These are phyloP conservation scores for Diaporthe australafricana DNA, from an alignment of 2,329 filamentous ascomycete genomes.

Conservation along the genomic window DNA sequence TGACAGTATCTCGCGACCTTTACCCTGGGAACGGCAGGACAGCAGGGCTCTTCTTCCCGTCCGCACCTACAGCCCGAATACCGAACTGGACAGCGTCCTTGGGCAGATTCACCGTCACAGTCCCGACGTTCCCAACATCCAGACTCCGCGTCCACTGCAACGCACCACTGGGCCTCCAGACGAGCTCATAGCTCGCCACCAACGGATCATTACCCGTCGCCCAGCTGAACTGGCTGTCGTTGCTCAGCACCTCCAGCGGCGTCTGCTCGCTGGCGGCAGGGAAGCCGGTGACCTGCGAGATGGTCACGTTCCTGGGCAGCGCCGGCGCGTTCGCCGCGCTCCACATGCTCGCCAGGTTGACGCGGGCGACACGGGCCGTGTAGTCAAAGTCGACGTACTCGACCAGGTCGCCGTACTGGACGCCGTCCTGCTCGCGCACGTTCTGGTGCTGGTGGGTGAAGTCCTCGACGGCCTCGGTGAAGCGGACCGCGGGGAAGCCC, in stretches of 20 bases:
- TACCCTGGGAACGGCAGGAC: slow-evolving; percentile 37
- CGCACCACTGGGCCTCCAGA: slow-evolving; percentile 64
- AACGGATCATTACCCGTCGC: slow-evolving; percentile 46
- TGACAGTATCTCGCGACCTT: background rate
- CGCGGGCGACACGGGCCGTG: slow-evolving; percentile 63
- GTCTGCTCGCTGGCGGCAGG: slow-evolving; percentile 48
- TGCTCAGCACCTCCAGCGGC: slow-evolving; percentile 52
- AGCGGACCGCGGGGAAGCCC: slow-evolving; percentile 66
- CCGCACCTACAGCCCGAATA: slow-evolving; percentile 60
- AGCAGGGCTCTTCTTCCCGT: slow-evolving; percentile 58
- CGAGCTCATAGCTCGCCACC: slow-evolving; percentile 63
- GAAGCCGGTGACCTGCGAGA: slow-evolving; percentile 30
- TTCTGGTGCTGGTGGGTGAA: slow-evolving; percentile 70
- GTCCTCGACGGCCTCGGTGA: slow-evolving; percentile 69
- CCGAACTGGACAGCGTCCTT: slow-evolving; percentile 71
- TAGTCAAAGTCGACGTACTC: slow-evolving; percentile 70
- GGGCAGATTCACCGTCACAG: slow-evolving; percentile 59
- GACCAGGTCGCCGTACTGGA: slow-evolving; percentile 65
- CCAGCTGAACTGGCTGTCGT: slow-evolving; percentile 64
- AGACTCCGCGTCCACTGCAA: slow-evolving; percentile 62
- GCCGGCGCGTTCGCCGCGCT: slow-evolving; percentile 63
- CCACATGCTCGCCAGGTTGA: slow-evolving; percentile 67
- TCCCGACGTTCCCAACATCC: slow-evolving; percentile 59
- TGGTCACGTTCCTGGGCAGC: slow-evolving; percentile 59
- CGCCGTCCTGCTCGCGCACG: slow-evolving; percentile 59